A percentile compares a stretch with the other conserved stretches of the same genome.
Conservation (phyloP, 257 asterid species). For the Solanum virginianum region DNA sequence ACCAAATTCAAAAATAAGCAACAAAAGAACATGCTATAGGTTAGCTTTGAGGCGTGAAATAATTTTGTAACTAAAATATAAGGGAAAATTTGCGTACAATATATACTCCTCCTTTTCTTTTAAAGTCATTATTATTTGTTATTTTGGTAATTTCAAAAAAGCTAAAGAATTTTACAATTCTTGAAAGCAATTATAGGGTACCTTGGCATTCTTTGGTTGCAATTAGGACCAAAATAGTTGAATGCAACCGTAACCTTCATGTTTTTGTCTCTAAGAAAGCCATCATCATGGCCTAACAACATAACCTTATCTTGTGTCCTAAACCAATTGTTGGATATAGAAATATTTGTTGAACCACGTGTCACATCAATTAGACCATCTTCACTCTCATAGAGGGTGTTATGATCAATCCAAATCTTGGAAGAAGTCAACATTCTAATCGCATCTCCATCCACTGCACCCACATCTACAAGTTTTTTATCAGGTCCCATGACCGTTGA, state of each 20-base stretch:
- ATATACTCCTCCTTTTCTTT: too few relatives aligned
- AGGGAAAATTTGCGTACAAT: too few relatives aligned
- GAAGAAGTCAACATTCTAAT: constrained; percentile 48
- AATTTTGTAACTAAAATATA: background rate
- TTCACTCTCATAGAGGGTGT: constrained; percentile 41
- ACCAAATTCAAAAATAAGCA: background rate
- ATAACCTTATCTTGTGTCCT: constrained; percentile 63
- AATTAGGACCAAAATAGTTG: constrained; percentile 75
- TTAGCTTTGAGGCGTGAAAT: background rate
- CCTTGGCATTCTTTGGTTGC: constrained; percentile 89
- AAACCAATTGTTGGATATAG: constrained; percentile 76
- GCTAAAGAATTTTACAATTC: background rate
- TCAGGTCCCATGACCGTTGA: constrained; percentile 46
- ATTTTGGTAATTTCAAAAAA: background rate
- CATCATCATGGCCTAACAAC: constrained; percentile 79
- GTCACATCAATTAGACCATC: constrained; percentile 78
- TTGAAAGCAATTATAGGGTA: background rate
- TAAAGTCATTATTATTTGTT: background rate
- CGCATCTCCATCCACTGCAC: constrained; percentile 69
- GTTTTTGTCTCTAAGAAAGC: constrained; percentile 37
- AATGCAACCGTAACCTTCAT: constrained; percentile 80
- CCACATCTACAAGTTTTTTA: constrained; percentile 21
- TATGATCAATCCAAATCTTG: constrained; percentile 75
- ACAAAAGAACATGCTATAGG: background rate
- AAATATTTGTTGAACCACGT: constrained; percentile 63